Percentiles rank a stretch among this genome's conserved stretches.
phyloP scores from a whole-genome alignment of 2,329 filamentous ascomycete genomes.

The Trichoderma pleuroti region DNA sequence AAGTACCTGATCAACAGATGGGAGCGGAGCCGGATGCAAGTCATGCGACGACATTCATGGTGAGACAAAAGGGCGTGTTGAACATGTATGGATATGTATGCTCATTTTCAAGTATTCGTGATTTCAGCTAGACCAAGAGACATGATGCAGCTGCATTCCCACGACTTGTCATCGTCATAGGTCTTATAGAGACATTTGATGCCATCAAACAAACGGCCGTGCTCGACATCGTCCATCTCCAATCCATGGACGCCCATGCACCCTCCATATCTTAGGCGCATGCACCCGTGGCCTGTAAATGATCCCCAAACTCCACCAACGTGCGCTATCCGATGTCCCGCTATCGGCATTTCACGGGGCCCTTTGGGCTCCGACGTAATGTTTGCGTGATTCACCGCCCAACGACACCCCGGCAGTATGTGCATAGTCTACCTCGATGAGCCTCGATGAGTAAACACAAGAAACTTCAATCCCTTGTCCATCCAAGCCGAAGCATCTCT shows the following conservation, averaged over 20 bases:
- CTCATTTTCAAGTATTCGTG: neutral
- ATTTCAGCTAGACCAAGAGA: neutral
- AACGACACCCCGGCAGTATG: constrained; percentile 7
- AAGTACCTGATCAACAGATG: neutral
- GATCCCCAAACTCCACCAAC: neutral
- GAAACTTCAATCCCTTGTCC: neutral
- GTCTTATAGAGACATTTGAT: neutral
- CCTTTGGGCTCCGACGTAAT: constrained; percentile 15
- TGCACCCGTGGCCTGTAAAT: neutral
- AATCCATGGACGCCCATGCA: neutral
- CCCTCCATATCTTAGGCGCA: neutral
- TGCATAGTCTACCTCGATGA: too few species aligned
- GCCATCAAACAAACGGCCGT: neutral
- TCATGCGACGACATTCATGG: neutral
- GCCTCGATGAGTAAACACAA: neutral
- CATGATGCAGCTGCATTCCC: neutral
- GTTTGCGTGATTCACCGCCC: constrained; percentile 20
- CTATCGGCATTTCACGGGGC: constrained; percentile 7
- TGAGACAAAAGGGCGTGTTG: neutral
- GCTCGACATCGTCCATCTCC: neutral
- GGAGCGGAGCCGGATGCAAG: neutral
- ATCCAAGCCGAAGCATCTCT: neutral
- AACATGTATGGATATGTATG: neutral
- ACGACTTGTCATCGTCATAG: neutral
- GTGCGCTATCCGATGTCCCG: constrained; percentile 4